Percentiles rank a stretch among this genome's conserved stretches.
phyloP scores from a whole-genome alignment of 2,329 filamentous ascomycete species.

The Hansfordia pulvinata region DNA sequence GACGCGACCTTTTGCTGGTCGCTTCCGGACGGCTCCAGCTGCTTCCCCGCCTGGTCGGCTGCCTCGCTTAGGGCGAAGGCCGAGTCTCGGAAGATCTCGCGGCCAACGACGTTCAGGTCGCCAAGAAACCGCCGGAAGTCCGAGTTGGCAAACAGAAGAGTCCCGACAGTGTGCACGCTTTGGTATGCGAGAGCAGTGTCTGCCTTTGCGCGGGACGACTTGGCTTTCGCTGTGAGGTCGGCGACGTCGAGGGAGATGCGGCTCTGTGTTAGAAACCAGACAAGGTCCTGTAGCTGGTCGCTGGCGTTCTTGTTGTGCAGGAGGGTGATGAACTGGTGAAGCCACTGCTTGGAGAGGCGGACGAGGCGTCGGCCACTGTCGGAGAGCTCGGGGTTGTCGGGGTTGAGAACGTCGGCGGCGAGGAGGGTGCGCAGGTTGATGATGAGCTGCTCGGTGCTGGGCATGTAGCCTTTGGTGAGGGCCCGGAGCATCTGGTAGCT shows the following conservation, averaged over 20 bases:
- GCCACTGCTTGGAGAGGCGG: constrained; percentile 57
- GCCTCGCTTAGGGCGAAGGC: constrained; percentile 66
- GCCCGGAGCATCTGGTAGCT: constrained; percentile 85
- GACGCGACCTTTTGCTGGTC: constrained; percentile 40
- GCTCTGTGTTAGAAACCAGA: constrained; percentile 75
- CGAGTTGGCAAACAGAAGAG: constrained; percentile 75
- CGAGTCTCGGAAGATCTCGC: constrained; percentile 78
- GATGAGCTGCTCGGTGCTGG: constrained; percentile 74
- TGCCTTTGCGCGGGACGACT: constrained; percentile 50
- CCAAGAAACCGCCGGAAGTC: constrained; percentile 80
- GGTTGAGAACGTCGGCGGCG: constrained; percentile 65
- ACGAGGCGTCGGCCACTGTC: constrained; percentile 62
- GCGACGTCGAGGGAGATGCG: constrained; percentile 53
- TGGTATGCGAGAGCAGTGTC: constrained; percentile 64
- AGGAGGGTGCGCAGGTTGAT: constrained; percentile 69
- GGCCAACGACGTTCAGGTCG: constrained; percentile 65
- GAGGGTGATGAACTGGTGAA: constrained; percentile 71
- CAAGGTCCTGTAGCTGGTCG: constrained; percentile 83
- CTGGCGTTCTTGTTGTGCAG: constrained; percentile 67
- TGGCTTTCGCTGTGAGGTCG: constrained; percentile 46
- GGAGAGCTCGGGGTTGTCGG: constrained; percentile 61
- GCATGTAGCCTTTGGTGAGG: constrained; percentile 75
- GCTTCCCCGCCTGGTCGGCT: constrained; percentile 59
- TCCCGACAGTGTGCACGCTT: constrained; percentile 71
- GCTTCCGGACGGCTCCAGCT: constrained; percentile 54